These are phyloP conservation scores for Backusella luteola DNA, from an alignment of 192 early-diverging fungal species.

Conservation along the genomic window DNA sequence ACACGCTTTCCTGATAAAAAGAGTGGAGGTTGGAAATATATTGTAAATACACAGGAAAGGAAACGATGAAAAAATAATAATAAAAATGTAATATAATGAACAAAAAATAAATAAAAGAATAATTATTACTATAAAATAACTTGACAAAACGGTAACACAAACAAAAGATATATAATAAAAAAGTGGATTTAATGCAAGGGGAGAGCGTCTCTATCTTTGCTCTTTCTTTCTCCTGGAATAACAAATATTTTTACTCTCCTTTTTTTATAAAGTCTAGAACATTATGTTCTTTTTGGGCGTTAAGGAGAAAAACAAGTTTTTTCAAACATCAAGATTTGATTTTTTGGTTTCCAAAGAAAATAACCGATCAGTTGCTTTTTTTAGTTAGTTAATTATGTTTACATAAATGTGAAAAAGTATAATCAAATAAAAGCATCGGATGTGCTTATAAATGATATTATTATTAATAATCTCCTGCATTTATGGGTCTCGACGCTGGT, in stretches of 20 bases:
- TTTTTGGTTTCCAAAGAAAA: neutral
- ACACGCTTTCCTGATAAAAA: slow-evolving; percentile 16
- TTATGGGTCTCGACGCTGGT: too few relatives aligned
- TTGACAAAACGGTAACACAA: slow-evolving; percentile 3
- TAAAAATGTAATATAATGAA: slow-evolving; percentile 3
- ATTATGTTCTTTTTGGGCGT: neutral
- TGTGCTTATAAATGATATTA: neutral
- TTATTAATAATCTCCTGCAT: too few relatives aligned
- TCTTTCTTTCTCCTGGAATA: neutral
- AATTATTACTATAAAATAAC: neutral
- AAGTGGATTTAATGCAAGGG: neutral
- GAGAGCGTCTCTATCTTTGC: neutral
- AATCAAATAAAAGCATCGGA: too few relatives aligned
- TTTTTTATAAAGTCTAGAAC: neutral
- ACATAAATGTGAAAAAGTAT: neutral
- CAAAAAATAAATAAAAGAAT: neutral
- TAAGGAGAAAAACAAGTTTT: neutral
- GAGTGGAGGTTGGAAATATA: slow-evolving; percentile 9
- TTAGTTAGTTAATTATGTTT: neutral
- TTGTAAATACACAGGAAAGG: slow-evolving; percentile 12
- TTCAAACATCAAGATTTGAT: neutral
- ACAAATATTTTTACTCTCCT: neutral
- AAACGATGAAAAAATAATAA: slow-evolving; percentile 3
- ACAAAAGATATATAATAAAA: neutral
- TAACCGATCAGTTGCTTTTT: neutral